Base-by-base conservation (phyloP, 805 yeast species). In the Soucietia sequanensis region DNA sequence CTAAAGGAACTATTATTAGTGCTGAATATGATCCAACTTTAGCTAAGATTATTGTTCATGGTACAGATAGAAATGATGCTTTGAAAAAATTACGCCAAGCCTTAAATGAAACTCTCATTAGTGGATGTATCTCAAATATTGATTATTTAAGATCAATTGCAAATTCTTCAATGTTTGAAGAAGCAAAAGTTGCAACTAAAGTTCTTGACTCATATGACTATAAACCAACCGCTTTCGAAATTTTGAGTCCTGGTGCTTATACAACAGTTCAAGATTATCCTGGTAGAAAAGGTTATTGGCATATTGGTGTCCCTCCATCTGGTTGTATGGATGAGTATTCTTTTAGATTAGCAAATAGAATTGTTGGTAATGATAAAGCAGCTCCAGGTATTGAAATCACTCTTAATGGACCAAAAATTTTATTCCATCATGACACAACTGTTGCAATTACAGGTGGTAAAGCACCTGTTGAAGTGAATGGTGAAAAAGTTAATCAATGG, bases 241-340 rank as follows among this genome's bases (percentile, higher is more conserved):
- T 91, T 26, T 59, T 82, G 21, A 64, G 78, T 28, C 63, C 72
- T 3, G 76, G 76, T 41, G 91, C 96, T 27, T 88, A 88, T 63
- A 91, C 98, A 23, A 86, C 96, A 3, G 91, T 91, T 31, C 99
- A 91, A 67, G 99, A 93, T 62, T 93, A 81, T 60, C 97, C 98
- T 2, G 99, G 99, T 50, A 81, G 99, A 68, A 70, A 71, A 35
- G 83, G 88, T n/a, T 72, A 72, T 58, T 85, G 95, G 95, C 80
- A 84, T 54, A 76, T 84, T 48, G 99, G 99, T 58, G 98, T 91
- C 37, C 99, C 99, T 17, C 98, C 98, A 6, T 87, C 96, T 26
- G 99, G 99, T 30, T 96, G 98, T 40, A 93, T 91, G 98, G 99
- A 91, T 63, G 77, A 81, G 41, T 90, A 81, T 52, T 81, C 97